phyloP scores from a whole-genome alignment of 306 rosid genomes.

The Vigna reflexopilosa region DNA sequence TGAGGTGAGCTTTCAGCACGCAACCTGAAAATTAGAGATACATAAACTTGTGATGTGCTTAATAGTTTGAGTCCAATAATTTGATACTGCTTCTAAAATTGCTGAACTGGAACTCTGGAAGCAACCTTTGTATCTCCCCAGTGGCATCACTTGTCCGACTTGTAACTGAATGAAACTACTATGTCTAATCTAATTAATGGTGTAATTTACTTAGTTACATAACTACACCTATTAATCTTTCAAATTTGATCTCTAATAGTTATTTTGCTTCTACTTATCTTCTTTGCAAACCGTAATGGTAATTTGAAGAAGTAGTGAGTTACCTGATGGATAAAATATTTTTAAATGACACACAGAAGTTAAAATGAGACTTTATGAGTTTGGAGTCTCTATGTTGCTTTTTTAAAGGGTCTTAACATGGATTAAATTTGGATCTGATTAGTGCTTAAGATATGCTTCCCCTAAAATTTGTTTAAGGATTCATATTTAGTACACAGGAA shows the following conservation, averaged over 20 bases:
- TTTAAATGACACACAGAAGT: neutral
- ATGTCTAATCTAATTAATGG: neutral
- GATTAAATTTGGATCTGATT: constrained; percentile 16
- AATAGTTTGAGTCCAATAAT: neutral
- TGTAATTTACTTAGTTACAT: constrained; percentile 2
- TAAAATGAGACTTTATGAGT: neutral
- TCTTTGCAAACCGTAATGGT: neutral
- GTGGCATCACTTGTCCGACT: neutral
- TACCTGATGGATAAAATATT: neutral
- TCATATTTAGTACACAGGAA: neutral
- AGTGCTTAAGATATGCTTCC: neutral
- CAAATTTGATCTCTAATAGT: neutral
- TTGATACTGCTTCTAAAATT: neutral
- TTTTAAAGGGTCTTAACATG: neutral
- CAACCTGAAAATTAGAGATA: neutral
- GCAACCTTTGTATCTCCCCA: neutral
- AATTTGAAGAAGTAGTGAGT: neutral
- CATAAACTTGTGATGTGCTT: constrained; percentile 8
- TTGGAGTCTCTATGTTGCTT: neutral
- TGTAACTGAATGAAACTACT: constrained; percentile 2
- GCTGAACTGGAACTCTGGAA: neutral
- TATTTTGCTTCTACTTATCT: neutral
- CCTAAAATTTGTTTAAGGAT: neutral
- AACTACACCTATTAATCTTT: neutral
- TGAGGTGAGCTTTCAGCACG: neutral